Percentiles rank a stretch among this genome's conserved stretches.
These are phyloP conservation scores for Diaporthe sp. DNA, from an alignment of 2,329 filamentous ascomycete genomes.

Conservation along the genomic window DNA sequence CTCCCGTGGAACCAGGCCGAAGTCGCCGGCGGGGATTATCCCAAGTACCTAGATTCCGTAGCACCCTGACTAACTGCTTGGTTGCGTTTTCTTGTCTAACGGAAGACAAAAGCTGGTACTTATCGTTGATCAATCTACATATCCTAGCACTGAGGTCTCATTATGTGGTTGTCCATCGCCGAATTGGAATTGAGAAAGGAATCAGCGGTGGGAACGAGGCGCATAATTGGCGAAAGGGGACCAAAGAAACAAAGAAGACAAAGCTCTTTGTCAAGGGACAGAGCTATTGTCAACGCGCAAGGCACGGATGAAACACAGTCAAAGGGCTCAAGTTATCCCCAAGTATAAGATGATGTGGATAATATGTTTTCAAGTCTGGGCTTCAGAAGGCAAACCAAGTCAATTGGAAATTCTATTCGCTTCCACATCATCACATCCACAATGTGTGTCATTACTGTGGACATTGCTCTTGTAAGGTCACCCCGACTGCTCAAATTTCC, in stretches of 20 bases:
- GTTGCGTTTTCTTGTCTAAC: no score
- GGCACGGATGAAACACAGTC: neutral
- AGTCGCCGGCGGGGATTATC: no score
- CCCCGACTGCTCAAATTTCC: fast-evolving
- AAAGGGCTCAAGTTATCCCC: neutral
- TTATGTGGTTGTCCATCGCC: no score
- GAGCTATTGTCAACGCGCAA: neutral
- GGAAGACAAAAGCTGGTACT: no score
- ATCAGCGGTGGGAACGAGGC: neutral
- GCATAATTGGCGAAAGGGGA: neutral
- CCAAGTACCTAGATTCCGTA: no score
- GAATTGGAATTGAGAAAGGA: neutral
- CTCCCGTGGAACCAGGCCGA: no score
- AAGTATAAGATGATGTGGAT: neutral
- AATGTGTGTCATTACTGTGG: slow-evolving; percentile 15
- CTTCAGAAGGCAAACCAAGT: neutral
- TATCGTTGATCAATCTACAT: no score
- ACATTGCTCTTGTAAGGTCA: slow-evolving; percentile 4
- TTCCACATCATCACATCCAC: neutral
- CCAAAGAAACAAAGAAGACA: neutral
- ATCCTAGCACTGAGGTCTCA: no score
- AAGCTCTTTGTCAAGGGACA: neutral
- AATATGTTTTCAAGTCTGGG: no score
- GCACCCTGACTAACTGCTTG: no score
- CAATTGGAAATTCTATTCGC: neutral